A percentile compares a stretch with the other conserved stretches of the same genome.
Evolutionary conservation across 148 eudicot species (phyloP).

Genomic region (Fallopia convolvulus): DNA sequence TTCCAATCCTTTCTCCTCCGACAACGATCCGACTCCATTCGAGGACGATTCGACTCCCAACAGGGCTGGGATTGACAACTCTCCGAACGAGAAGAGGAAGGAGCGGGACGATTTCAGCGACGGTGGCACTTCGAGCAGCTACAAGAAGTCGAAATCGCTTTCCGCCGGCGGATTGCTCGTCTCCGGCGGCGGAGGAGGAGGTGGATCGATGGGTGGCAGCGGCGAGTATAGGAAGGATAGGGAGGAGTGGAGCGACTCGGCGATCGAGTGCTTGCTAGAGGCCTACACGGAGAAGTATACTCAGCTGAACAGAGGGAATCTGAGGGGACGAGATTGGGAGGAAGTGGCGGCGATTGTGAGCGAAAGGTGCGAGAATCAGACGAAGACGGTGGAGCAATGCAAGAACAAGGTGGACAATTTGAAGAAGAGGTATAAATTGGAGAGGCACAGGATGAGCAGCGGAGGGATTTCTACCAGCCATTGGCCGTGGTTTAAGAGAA

Average conservation of each 20-base stretch:
- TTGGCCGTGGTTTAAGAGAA: conserved; percentile 95
- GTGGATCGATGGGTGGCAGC: conserved; percentile 16
- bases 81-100: conserved; percentile 33
- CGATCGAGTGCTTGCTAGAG: conserved; percentile 73
- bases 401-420: conserved; percentile 97
- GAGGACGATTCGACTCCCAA: conserved; percentile 36
- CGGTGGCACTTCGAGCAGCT: conserved; percentile 36
- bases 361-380: conserved; percentile 75
- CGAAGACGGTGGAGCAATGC: conserved; percentile 94
- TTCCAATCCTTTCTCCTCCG: conserved; percentile 21
- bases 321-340: conserved; percentile 97
- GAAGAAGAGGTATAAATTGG: conserved; percentile 94
- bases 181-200: conserved; percentile 12
- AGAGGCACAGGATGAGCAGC: conserved; percentile 71
- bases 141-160: conserved; percentile 26
- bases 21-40: conserved; percentile 39
- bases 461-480: conserved; percentile 47
- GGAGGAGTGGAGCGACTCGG: conserved; percentile 94
- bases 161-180: conserved; percentile 8
- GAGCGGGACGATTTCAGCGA: conserved; percentile 60
- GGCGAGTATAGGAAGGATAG: conserved; percentile 75
- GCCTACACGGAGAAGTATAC: conserved; percentile 77
- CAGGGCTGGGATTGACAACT: conserved; percentile 18
- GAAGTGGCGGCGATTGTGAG: conserved; percentile 83
- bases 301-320: conserved; percentile 74